Conservation (phyloP, 371 early-diverging fungal genomes). For the Mucor sp. region DNA sequence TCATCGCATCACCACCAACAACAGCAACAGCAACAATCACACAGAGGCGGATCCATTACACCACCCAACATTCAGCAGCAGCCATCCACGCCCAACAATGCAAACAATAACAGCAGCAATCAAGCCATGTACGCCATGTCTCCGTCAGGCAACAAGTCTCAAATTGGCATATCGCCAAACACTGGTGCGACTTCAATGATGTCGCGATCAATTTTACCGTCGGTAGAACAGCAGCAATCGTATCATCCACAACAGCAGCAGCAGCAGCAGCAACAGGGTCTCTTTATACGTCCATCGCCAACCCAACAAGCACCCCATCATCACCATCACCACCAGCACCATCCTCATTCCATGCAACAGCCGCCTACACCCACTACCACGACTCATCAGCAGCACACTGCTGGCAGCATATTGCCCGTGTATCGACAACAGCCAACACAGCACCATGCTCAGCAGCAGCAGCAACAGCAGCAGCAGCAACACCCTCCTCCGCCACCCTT, state of each 20-base stretch:
- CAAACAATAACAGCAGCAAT: background rate
- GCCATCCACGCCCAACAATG: background rate
- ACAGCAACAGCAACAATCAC: background rate
- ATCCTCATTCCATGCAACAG: background rate
- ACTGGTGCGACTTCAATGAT: background rate
- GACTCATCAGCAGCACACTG: background rate
- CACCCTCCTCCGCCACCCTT: background rate
- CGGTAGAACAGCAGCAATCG: background rate
- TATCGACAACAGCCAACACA: slow-evolving; percentile 6
- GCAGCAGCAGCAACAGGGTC: background rate
- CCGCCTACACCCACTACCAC: background rate
- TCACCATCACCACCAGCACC: background rate
- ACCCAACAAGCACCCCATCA: background rate
- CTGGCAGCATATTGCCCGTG: slow-evolving; percentile 4
- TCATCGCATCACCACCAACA: slow-evolving; percentile 6
- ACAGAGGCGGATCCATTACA: slow-evolving; percentile 1
- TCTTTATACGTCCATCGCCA: slow-evolving; percentile 4
- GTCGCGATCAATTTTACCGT: background rate
- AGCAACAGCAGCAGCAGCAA: slow-evolving; percentile 4
- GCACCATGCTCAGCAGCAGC: slow-evolving; percentile 2
- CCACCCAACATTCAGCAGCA: background rate
- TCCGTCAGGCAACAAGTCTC: background rate
- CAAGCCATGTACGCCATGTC: background rate
- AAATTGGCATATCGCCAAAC: background rate
- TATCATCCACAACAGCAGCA: background rate